Percentiles rank a stretch among this genome's conserved stretches.
phyloP scores from a whole-genome alignment of 345 rosid genomes.

The Leavenworthia alabamica region DNA sequence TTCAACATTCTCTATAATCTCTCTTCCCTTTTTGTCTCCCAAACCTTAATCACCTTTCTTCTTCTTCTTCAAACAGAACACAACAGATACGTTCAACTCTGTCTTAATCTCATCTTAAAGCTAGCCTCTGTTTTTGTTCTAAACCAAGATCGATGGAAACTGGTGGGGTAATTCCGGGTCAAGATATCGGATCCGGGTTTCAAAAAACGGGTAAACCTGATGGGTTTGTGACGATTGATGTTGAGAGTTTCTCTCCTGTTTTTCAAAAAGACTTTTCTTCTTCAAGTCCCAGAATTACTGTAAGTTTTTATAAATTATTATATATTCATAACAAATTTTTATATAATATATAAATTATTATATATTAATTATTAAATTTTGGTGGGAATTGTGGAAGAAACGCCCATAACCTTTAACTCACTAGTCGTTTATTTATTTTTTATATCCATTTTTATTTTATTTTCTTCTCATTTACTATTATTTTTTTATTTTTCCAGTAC shows the following conservation, averaged over 20 bases:
- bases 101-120: constrained; percentile 18
- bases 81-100: constrained; percentile 3
- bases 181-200: constrained; percentile 43
- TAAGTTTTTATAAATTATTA: too few species aligned
- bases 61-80: constrained; percentile 20
- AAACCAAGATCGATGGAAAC: constrained; percentile 15
- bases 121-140: not conserved
- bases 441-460: not conserved
- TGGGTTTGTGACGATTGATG: constrained; percentile 62
- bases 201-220: constrained; percentile 41
- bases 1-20: constrained; percentile 30
- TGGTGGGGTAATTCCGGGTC: constrained; percentile 34
- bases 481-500: not conserved
- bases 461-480: constrained; percentile 17
- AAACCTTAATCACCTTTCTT: constrained; percentile 26
- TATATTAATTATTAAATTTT: constrained; percentile 19
- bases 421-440: not conserved
- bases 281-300: constrained; percentile 24
- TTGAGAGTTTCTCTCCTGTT: constrained; percentile 49
- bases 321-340: too few species aligned
- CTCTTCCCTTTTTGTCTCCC: constrained; percentile 30
- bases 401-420: constrained; percentile 10
- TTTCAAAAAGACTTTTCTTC: constrained; percentile 31
- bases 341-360: too few species aligned
- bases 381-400: constrained; percentile 12